phyloP scores from a whole-genome alignment of 2,329 filamentous ascomycete species.

The Exophiala sp. region DNA sequence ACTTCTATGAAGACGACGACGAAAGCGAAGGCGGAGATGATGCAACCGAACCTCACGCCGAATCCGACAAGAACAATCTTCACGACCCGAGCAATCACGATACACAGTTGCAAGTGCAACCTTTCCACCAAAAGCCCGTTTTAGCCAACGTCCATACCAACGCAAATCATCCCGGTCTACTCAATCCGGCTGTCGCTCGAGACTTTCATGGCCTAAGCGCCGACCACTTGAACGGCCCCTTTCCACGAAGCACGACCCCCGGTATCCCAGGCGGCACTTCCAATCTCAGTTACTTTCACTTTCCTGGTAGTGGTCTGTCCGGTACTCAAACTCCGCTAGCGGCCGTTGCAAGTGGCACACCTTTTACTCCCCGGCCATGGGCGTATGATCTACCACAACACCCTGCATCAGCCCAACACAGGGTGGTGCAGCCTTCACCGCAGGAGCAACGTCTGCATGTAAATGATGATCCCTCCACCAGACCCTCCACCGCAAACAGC shows the following conservation, averaged over 20 bases:
- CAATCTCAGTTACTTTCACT: conserved; percentile 48
- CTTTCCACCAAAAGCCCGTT: conserved; percentile 26
- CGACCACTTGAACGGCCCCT: conserved; percentile 39
- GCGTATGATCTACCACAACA: conserved; percentile 3
- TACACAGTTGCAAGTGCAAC: not conserved
- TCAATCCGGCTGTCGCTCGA: conserved; percentile 26
- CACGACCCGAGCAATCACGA: not conserved
- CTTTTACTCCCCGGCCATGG: conserved; percentile 35
- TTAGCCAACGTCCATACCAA: conserved; percentile 33
- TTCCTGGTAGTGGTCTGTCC: conserved; percentile 46
- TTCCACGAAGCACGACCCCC: conserved; percentile 45
- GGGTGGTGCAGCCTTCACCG: not conserved
- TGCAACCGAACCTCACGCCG: not conserved
- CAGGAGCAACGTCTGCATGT: conserved; percentile 27
- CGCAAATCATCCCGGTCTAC: conserved; percentile 34
- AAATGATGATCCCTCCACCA: conserved; percentile 38
- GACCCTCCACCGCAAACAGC: conserved; percentile 41
- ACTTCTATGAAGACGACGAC: conserved; percentile 84
- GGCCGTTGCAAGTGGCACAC: conserved; percentile 43
- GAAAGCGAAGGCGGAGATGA: conserved; percentile 52
- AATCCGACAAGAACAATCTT: not conserved
- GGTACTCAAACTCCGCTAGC: conserved; percentile 48
- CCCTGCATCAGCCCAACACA: not conserved
- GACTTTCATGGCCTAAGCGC: conserved; percentile 28
- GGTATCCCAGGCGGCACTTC: conserved; percentile 49